phyloP scores from a whole-genome alignment of 225 moss, liverwort and hornwort genomes.

The Antitrichia curtipendula region DNA sequence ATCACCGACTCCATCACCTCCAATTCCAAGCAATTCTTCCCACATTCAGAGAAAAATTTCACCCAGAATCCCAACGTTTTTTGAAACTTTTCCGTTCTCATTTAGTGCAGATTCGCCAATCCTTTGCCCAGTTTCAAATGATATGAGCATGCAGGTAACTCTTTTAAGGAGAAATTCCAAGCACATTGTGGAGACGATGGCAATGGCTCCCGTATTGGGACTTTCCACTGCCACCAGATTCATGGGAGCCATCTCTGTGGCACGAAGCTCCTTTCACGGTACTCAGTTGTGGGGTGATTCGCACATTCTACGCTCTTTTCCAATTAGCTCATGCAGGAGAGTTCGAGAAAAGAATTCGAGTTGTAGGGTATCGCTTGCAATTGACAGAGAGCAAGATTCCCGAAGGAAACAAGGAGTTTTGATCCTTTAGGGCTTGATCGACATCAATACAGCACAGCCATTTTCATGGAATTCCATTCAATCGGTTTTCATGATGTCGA shows the following conservation, averaged over 20 bases:
- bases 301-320: not conserved
- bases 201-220: not conserved
- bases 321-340: not conserved
- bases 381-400: not conserved
- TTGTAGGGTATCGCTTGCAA: not conserved
- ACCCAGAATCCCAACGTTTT: not conserved
- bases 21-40: not conserved
- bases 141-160: not conserved
- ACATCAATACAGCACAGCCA: not conserved
- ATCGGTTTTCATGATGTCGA: not conserved
- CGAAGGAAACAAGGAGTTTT: not conserved
- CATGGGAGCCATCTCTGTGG: not conserved
- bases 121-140: not conserved
- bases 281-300: not conserved
- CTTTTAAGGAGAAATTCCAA: not conserved
- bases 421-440: conserved; percentile 9
- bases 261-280: not conserved
- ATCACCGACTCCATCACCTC: not conserved
- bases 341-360: not conserved
- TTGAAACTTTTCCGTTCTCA: not conserved
- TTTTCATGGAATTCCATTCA: not conserved
- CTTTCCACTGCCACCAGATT: not conserved
- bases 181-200: not conserved
- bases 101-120: not conserved
- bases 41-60: too few species aligned